These are phyloP conservation scores for Hygrophorus russula DNA, from an alignment of 768 basidiomycete species.

Conservation along the genomic window DNA sequence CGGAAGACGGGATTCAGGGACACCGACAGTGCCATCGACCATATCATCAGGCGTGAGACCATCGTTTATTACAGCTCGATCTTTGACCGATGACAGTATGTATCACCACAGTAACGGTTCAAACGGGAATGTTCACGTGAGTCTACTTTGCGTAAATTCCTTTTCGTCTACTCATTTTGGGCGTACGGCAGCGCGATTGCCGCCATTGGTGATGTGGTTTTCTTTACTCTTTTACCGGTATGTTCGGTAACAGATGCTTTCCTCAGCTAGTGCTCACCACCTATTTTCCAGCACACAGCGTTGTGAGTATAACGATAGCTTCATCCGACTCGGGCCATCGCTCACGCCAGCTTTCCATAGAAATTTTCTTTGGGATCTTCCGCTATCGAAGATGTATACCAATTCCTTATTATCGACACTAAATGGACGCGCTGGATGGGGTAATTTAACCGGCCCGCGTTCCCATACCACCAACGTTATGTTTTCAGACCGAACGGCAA, in stretches of 20 bases:
- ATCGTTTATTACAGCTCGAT: neutral
- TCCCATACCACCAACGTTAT: too few species aligned
- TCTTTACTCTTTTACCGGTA: slow-evolving; percentile 1
- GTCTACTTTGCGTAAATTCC: too few species aligned
- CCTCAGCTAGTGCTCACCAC: neutral
- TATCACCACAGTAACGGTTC: slow-evolving; percentile 3
- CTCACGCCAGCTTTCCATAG: neutral
- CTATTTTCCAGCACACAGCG: slow-evolving; percentile 2
- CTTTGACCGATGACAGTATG: neutral
- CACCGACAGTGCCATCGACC: slow-evolving; percentile 4
- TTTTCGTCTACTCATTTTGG: too few species aligned
- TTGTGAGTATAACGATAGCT: neutral
- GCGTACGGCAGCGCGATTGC: neutral
- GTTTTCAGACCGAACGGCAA: too few species aligned
- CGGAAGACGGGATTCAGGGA: slow-evolving; percentile 3
- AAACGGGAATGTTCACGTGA: slow-evolving; percentile 5
- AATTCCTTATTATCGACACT: slow-evolving; percentile 7
- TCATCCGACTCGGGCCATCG: neutral
- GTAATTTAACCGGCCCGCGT: neutral
- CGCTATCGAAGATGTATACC: slow-evolving; percentile 5
- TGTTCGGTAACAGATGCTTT: neutral
- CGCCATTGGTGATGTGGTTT: slow-evolving; percentile 4
- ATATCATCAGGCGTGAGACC: slow-evolving; percentile 3
- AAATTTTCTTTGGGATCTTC: slow-evolving; percentile 5
- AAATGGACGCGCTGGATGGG: slow-evolving; percentile 7